Evolutionary conservation across 257 asterid genomes (phyloP).

Genomic region (Knoxia roxburghii): DNA sequence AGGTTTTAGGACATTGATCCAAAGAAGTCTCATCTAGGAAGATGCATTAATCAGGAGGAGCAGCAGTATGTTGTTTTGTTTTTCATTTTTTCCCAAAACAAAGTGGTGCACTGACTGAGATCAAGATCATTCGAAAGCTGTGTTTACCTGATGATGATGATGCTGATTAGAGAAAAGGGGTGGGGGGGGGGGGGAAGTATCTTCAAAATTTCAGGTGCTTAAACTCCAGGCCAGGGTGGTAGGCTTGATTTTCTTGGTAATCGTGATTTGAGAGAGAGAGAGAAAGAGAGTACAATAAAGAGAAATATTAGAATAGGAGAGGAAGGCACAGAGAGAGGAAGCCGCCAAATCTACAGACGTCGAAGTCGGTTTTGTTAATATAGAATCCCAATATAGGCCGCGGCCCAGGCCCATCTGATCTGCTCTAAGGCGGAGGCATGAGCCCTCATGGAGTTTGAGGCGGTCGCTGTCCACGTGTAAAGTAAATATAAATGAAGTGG

Average conservation of each 20-base stretch:
- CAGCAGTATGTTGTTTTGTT: not conserved
- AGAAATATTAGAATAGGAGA: too few relatives aligned
- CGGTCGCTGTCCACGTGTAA: constrained; percentile 30
- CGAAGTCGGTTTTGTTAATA: not conserved
- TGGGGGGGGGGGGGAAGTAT: not conserved
- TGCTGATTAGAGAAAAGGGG: too few relatives aligned
- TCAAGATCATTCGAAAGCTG: too few relatives aligned
- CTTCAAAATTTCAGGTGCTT: not conserved
- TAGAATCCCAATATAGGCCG: too few relatives aligned
- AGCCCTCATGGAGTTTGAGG: constrained; percentile 1
- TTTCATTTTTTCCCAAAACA: too few relatives aligned
- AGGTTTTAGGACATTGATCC: not conserved
- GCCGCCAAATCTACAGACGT: constrained; percentile 8
- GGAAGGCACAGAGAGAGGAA: not conserved
- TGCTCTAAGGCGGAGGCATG: not conserved
- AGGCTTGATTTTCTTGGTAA: constrained; percentile 12
- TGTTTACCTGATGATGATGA: not conserved
- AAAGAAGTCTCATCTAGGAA: not conserved
- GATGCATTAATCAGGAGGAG: not conserved
- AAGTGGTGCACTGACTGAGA: too few relatives aligned
- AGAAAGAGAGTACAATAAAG: not conserved
- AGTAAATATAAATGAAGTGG: constrained; percentile 28
- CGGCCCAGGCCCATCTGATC: too few relatives aligned
- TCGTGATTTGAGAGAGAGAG: not conserved
- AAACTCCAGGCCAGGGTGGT: not conserved